Evolutionary conservation across 768 basidiomycete genomes (phyloP).

Genomic region (Phylloporus sp.): DNA sequence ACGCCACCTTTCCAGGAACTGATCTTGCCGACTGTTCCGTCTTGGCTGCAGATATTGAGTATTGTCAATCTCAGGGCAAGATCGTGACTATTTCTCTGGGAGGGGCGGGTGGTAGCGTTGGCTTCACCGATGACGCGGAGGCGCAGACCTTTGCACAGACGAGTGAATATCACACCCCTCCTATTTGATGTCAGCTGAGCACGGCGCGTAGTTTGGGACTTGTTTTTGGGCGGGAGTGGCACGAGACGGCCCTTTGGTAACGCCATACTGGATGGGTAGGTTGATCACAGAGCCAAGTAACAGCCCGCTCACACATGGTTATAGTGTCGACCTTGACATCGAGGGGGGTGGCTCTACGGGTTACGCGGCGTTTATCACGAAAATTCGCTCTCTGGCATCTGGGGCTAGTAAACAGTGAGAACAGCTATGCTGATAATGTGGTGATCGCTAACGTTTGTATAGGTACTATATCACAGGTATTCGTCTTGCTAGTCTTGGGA

Average conservation of each 20-base stretch:
- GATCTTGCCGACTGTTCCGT: constrained; percentile 37
- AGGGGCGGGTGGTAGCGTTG: constrained; percentile 39
- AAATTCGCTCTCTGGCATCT: constrained; percentile 25
- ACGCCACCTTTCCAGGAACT: constrained; percentile 41
- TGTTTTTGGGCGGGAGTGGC: constrained; percentile 46
- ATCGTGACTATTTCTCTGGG: constrained; percentile 45
- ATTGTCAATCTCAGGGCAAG: constrained; percentile 45
- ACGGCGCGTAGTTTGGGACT: constrained; percentile 35
- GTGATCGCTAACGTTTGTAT: constrained; percentile 1
- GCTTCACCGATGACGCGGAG: constrained; percentile 37
- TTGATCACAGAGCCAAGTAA: not conserved
- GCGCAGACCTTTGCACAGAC: constrained; percentile 32
- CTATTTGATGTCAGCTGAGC: constrained; percentile 4
- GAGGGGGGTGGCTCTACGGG: constrained; percentile 56
- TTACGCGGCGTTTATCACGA: constrained; percentile 44
- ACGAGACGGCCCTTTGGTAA: constrained; percentile 41
- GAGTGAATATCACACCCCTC: constrained; percentile 8
- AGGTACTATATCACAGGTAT: constrained; percentile 61
- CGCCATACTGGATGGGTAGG: constrained; percentile 46
- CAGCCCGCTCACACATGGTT: not conserved
- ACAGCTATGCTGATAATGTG: not conserved
- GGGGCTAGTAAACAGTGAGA: constrained; percentile 22
- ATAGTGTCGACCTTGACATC: constrained; percentile 68
- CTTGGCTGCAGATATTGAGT: constrained; percentile 40
- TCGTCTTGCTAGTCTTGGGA: not conserved